phyloP scores from a whole-genome alignment of 148 eudicot genomes.

The Diospyros lotus region DNA sequence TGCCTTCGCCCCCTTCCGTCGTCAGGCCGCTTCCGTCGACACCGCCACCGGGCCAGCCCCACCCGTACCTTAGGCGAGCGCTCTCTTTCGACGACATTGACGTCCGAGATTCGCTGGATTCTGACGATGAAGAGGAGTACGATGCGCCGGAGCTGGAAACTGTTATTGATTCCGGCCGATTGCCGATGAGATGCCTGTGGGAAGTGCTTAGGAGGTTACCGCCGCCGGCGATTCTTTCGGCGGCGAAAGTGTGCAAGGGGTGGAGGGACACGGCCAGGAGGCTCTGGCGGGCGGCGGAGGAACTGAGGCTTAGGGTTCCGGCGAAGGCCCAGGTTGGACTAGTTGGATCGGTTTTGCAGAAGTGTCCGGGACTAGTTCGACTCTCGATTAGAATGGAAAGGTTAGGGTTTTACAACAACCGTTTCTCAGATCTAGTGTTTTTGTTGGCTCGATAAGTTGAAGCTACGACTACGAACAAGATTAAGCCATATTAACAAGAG shows the following conservation, averaged over 20 bases:
- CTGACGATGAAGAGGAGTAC: constrained; percentile 18
- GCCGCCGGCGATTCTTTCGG: constrained; percentile 59
- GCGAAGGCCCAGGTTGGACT: constrained; percentile 44
- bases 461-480: not conserved
- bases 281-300: constrained; percentile 73
- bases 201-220: constrained; percentile 67
- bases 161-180: constrained; percentile 32
- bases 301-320: constrained; percentile 79
- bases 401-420: constrained; percentile 27
- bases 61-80: constrained; percentile 42
- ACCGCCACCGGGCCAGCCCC: constrained; percentile 15
- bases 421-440: constrained; percentile 35
- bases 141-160: constrained; percentile 11
- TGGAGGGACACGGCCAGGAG: constrained; percentile 66
- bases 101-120: constrained; percentile 22
- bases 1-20: constrained; percentile 6
- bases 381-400: constrained; percentile 78
- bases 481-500: not conserved
- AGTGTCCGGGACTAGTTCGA: constrained; percentile 59
- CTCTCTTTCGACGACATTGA: constrained; percentile 66
- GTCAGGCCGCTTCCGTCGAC: not conserved
- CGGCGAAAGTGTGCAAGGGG: constrained; percentile 72
- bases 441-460: constrained; percentile 11
- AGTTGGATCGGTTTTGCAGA: constrained; percentile 67
- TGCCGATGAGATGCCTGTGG: constrained; percentile 52